Evolutionary conservation across 163 green algal species (phyloP), one percentile per base, ranked within the genome.

Genomic region (Picocystis sp.): DNA sequence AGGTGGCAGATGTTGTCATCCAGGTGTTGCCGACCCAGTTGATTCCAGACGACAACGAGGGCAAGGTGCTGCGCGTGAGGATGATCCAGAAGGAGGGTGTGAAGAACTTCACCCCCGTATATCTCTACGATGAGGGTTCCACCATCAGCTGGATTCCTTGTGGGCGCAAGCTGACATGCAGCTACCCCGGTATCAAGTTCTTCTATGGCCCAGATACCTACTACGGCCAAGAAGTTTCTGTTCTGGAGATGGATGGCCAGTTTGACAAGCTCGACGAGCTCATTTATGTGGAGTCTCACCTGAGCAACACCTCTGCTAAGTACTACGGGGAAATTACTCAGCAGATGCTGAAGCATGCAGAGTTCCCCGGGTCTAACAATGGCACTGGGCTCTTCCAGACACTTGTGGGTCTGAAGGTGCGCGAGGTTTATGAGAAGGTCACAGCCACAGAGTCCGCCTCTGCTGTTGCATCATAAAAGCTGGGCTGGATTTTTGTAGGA

Each of bases 201-300:
- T 92, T 81, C 78, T 98, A 97, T 66, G 90, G 90, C 69, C 90
- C 90, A 15, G 90, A 98, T 80, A 94, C 82, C 56, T 98, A 85
- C 72, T 93, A 80, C 66, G 82, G 84, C 54, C 60, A 42, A 22
- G 57, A 84, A 65, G 89, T 98, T 42, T 87, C 72, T 45, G 90
- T 98, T 13, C 69, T 98, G 61, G 89, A 98, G 77, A 97, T 98
- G 89, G 89, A 98, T 59, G 89, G 89, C 61, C 78, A 93, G 74
- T 95, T 97, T 66, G 88, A 95, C 78, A 94, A 95, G 83, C 80
- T 88, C 44, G 85, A 95, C 78, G 87, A 98, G 84, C 85, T 98
- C 25, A 98, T 98, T 81, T 98, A 98, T 68, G 87, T 98, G 51
- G 89, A 97, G 84, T 89, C 75, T 69, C 88, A 97, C 71, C 79